Evolutionary conservation across 352 stramenopile species (phyloP), one percentile per base, ranked within the genome.

Genomic region (Elongisporangium prolatum): DNA sequence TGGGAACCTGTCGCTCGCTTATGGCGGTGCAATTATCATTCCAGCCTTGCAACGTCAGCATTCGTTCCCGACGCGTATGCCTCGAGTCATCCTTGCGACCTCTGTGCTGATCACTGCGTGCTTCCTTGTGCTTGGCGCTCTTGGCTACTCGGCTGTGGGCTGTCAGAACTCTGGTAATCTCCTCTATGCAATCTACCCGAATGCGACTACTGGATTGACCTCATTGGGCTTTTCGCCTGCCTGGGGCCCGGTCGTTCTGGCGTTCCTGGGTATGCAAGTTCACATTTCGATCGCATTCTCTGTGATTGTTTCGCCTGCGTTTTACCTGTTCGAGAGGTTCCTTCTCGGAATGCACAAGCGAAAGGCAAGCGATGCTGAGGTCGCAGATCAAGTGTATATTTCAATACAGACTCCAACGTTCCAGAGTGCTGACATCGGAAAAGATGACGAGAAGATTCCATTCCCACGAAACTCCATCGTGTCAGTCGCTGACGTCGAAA

Each of bases 121-220:
- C 13, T 73, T 73, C 60, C 28, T 71, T 18, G 63, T 58, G 17
- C 53, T 75, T n/a, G 67, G 61, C 2, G 13, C 51, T 14, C 58
- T 62, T 9, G 75, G 72, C 6, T 81, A 81, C 58, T 78, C 68
- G 1, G 69, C 70, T 3, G 48, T 73, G 17, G 66, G 66, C 13
- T 73, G 66, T 49, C 66, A 73, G 54, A 72, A 73, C 54, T 55
- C 66, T 16, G 60, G 64, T 48, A 73, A 73, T 38, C 54, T 75
- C 22, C 52, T 75, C 17, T 75, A 74, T 40, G 51, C 67, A 16
- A 74, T 75, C 50, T 65, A 58, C 64, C 74, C 63, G 7, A 52
- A 54, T 0, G 50, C 65, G 10, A 61, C 56, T 1, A 69, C 68
- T 0, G 61, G 49, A 18, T 28, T 61, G 11, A 55, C 57, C 2